Conservation (phyloP, 2,329 filamentous ascomycete genomes). For the Fusarium begoniae region DNA sequence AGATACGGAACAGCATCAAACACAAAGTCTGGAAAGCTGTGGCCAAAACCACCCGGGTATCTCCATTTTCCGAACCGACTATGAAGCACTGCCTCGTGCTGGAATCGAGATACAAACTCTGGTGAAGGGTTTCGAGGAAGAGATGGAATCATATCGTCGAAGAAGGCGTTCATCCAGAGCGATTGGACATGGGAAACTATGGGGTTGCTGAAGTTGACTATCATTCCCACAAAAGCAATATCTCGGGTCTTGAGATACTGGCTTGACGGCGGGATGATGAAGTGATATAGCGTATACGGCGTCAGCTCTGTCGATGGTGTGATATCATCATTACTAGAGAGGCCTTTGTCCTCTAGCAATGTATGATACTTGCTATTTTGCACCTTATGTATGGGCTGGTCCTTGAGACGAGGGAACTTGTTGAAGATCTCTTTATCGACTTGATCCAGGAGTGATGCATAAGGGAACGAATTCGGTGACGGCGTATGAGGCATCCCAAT, state of each 20-base stretch:
- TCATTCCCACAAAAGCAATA: slow-evolving; percentile 56
- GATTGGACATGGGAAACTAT: slow-evolving; percentile 59
- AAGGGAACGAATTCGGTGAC: slow-evolving; percentile 44
- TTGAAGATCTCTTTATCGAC: slow-evolving; percentile 64
- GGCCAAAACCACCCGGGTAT: slow-evolving; percentile 72
- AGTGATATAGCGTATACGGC: slow-evolving; percentile 55
- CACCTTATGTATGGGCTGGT: slow-evolving; percentile 55
- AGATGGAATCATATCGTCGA: slow-evolving; percentile 50
- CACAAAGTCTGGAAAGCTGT: slow-evolving; percentile 72
- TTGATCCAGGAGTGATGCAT: slow-evolving; percentile 45
- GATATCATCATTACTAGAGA: slow-evolving; percentile 45
- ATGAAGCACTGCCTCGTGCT: slow-evolving; percentile 68
- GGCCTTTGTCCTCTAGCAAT: slow-evolving; percentile 50
- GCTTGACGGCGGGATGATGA: slow-evolving; percentile 55
- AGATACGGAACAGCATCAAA: slow-evolving; percentile 81
- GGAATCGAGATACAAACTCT: slow-evolving; percentile 53
- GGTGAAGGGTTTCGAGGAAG: slow-evolving; percentile 30
- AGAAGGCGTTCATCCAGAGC: slow-evolving; percentile 73
- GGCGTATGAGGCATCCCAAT: slow-evolving; percentile 58
- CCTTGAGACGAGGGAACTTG: slow-evolving; percentile 61
- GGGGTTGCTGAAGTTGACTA: slow-evolving; percentile 55
- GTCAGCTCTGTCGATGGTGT: slow-evolving; percentile 38
- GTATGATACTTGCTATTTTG: slow-evolving; percentile 57
- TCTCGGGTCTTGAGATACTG: slow-evolving; percentile 49
- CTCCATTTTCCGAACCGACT: slow-evolving; percentile 76